Conservation (phyloP, 441 rosid genomes). For the Hypseocharis bilobata region DNA sequence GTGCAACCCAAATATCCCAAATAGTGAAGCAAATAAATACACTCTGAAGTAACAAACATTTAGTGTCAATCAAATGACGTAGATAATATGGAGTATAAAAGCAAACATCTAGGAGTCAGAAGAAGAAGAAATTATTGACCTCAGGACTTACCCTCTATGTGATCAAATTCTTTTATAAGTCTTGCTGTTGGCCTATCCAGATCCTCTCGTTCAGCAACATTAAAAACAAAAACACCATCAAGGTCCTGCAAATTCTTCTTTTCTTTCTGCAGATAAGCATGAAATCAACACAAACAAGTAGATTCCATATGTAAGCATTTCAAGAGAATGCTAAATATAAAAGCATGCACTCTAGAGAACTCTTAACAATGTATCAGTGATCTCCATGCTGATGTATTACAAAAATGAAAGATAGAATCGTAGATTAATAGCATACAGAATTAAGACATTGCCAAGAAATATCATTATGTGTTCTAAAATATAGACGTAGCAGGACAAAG, state of each 20-base stretch:
- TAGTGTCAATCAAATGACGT: background rate
- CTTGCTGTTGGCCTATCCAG: slow-evolving; percentile 81
- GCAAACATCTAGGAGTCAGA: background rate
- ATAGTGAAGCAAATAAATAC: background rate
- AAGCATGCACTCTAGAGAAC: background rate
- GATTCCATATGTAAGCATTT: slow-evolving; percentile 3
- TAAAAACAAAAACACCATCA: slow-evolving; percentile 61
- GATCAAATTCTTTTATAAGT: slow-evolving; percentile 65
- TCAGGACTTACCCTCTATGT: slow-evolving; percentile 48
- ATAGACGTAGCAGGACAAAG: background rate
- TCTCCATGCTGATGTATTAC: background rate
- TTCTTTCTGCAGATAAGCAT: slow-evolving; percentile 55
- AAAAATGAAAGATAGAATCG: background rate
- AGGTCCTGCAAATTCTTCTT: slow-evolving; percentile 76
- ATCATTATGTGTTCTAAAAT: background rate
- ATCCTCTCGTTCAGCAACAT: slow-evolving; percentile 60
- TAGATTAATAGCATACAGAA: background rate
- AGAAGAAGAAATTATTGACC: background rate
- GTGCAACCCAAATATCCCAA: background rate
- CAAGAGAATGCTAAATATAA: slow-evolving; percentile 1
- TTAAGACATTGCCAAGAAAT: background rate
- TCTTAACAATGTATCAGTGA: background rate
- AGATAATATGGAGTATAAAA: background rate
- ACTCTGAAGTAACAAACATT: background rate
- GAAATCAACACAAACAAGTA: slow-evolving; percentile 3